Base-by-base conservation (phyloP, 306 rosid genomes). In the Prunus campanulata region DNA sequence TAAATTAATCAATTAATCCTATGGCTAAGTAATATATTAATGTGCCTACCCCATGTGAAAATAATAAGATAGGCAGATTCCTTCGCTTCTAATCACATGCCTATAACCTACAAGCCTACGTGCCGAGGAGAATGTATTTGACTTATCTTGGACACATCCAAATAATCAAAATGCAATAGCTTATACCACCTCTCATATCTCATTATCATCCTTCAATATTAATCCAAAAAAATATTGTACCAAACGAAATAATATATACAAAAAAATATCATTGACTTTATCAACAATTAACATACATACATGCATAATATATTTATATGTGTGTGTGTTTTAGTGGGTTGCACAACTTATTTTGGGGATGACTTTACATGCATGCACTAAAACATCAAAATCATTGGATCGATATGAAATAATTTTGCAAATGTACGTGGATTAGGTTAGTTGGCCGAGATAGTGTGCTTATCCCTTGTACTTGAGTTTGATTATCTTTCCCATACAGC, bases 41-140 rank as follows among this genome's bases (percentile, higher is more conserved):
- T 27, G 76, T 77, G 74, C 12, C 71, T 35, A 25, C 46, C 66
- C 83, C 91, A 83, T 76, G 86, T 85, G 86, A 63, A 66, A 79
- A 46, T 62, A 51, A 66, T 65, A 72, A 20, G 63, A 68, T 16
- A 68, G 70, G 25, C 48, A 72, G 87, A 83, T 83, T 86, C 85
- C 60, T 62, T 20, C 5, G 46, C 2, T 29, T 52, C 2, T 52
- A 5, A 48, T 64, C 87, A 83, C 85, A 86, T 86, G 87, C 77
- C 63, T 27, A 30, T 14, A 56, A 60, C 15, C 65, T 11, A 9
- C 35, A 60, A 60, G 65, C 65, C 67, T 73, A 79, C 59, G 76
- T 77, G 80, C 79, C 49, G 19, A 61, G 64, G 70, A 50, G 47
- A 69, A 55, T 74, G 69, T 61, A 64, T 59, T 56, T 73, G 68